A percentile compares a stretch with the other conserved stretches of the same genome.
phyloP scores from a whole-genome alignment of 495 filamentous ascomycete genomes.

The Amorphotheca resinae region DNA sequence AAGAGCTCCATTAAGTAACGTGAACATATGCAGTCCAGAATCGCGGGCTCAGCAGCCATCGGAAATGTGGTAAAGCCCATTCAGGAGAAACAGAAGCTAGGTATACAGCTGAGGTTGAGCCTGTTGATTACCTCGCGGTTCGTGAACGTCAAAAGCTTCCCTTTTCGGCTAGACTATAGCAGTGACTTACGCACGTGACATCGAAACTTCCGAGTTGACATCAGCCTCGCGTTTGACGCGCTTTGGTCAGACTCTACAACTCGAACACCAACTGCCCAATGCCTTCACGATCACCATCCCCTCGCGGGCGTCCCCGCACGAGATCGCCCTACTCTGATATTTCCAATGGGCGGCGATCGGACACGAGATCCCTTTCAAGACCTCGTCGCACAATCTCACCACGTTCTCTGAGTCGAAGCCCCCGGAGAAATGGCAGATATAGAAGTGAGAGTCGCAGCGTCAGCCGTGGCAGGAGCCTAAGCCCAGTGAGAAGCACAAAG shows the following conservation, averaged over 20 bases:
- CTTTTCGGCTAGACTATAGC: too few species aligned
- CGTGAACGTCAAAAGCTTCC: too few species aligned
- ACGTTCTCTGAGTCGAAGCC: conserved; percentile 30
- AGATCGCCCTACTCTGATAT: conserved; percentile 21
- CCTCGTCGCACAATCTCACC: conserved; percentile 38
- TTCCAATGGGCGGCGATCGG: conserved; percentile 12
- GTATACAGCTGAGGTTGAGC: too few species aligned
- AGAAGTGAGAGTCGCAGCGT: conserved; percentile 27
- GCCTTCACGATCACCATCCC: conserved; percentile 20
- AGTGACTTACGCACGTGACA: background rate
- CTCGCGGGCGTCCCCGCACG: conserved; percentile 21
- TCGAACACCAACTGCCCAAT: conserved; percentile 3
- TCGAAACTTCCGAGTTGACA: background rate
- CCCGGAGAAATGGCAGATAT: conserved; percentile 23
- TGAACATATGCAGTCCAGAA: too few species aligned
- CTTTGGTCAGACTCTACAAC: background rate
- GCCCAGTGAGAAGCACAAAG: conserved; percentile 45
- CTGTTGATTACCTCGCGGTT: too few species aligned
- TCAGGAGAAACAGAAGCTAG: too few species aligned
- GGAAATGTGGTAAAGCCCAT: too few species aligned
- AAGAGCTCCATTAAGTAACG: too few species aligned
- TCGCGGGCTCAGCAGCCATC: too few species aligned
- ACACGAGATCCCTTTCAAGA: conserved; percentile 22
- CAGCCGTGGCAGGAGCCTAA: conserved; percentile 33
- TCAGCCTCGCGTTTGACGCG: background rate